Percentiles rank a stretch among this genome's conserved stretches.
Evolutionary conservation across 2,329 filamentous ascomycete species (phyloP).

Genomic region (Chalara sp.): DNA sequence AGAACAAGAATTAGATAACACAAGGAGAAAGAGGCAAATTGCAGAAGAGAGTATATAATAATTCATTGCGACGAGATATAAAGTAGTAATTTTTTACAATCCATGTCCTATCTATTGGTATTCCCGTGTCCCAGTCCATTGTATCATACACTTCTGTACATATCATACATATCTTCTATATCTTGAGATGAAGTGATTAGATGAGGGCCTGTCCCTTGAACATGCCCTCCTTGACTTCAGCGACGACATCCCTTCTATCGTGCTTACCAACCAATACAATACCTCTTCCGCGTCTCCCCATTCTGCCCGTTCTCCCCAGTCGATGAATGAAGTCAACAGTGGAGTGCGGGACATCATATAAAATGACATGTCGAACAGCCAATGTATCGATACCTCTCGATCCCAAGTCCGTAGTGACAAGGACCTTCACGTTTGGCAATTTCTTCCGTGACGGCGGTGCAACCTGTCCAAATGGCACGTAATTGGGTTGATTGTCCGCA

Average conservation of each 20-base stretch:
- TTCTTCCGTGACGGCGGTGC: constrained; percentile 20
- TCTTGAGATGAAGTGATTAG: constrained; percentile 28
- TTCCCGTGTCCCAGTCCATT: no score
- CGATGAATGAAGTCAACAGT: constrained; percentile 98
- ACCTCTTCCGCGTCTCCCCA: constrained; percentile 83
- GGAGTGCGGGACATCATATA: constrained; percentile 97
- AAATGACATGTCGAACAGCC: constrained; percentile 80
- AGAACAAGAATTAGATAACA: no score
- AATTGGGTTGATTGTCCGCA: constrained; percentile 29
- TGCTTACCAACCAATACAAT: constrained; percentile 86
- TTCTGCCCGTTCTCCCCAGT: constrained; percentile 82
- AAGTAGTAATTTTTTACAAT: no score
- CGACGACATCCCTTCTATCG: constrained; percentile 83
- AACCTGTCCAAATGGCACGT: constrained; percentile 20
- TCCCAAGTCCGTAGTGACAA: constrained; percentile 90
- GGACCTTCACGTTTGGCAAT: constrained; percentile 75
- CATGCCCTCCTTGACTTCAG: constrained; percentile 87
- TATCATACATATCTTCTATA: constrained; percentile 5
- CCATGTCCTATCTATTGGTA: no score
- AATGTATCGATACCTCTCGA: constrained; percentile 92
- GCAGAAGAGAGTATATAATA: no score
- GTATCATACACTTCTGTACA: constrained; percentile 2
- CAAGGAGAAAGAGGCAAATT: no score
- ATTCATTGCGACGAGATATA: no score
- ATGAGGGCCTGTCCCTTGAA: constrained; percentile 74